Evolutionary conservation across 2,329 filamentous ascomycete genomes (phyloP).

Genomic region (Mycocentrospora acerina): DNA sequence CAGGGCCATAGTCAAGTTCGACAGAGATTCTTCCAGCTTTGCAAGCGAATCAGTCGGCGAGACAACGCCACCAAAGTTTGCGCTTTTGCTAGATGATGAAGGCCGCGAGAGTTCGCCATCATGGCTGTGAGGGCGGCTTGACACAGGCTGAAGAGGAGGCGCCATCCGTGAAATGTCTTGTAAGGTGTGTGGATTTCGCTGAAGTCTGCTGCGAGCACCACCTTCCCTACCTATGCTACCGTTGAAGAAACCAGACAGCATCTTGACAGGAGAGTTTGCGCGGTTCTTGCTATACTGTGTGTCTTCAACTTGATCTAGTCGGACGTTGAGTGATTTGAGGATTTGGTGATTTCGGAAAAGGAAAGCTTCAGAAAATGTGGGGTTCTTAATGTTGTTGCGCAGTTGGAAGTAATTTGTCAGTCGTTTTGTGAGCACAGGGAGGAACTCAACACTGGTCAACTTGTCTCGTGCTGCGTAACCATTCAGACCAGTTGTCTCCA

Average conservation of each 20-base stretch:
- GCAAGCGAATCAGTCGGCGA: conserved; percentile 51
- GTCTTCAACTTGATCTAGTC: conserved; percentile 61
- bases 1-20: conserved; percentile 77
- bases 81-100: conserved; percentile 36
- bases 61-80: conserved; percentile 26
- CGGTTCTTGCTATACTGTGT: conserved; percentile 60
- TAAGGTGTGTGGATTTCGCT: conserved; percentile 36
- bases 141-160: conserved; percentile 36
- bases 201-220: conserved; percentile 32
- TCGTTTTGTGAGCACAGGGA: conserved; percentile 73
- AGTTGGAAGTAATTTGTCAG: conserved; percentile 70
- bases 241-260: conserved; percentile 79
- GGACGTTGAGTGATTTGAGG: conserved; percentile 67
- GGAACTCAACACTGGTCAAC: conserved; percentile 69
- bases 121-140: conserved; percentile 40
- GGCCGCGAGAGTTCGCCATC: conserved; percentile 38
- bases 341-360: conserved; percentile 78
- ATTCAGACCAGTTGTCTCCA: conserved; percentile 65
- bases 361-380: conserved; percentile 64
- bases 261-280: conserved; percentile 83
- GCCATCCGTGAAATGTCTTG: conserved; percentile 40
- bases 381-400: conserved; percentile 69
- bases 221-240: conserved; percentile 54
- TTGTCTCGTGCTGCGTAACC: conserved; percentile 74
- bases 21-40: conserved; percentile 80